Percentiles rank a stretch among this genome's conserved stretches.
Evolutionary conservation across 2,329 filamentous ascomycete species (phyloP).

Genomic region (Calonectria multiphialidica): DNA sequence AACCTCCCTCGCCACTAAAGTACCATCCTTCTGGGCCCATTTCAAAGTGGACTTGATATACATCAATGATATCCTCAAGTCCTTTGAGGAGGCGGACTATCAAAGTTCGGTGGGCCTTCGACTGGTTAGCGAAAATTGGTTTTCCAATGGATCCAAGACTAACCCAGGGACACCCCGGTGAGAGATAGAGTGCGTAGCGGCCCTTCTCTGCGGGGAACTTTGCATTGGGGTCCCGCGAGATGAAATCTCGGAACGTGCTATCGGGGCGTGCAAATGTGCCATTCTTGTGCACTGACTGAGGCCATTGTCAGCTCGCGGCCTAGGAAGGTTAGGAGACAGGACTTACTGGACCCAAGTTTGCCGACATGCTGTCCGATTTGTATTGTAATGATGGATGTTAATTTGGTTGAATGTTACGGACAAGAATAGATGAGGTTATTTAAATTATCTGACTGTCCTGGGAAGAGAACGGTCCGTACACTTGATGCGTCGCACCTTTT

Average conservation of each 20-base stretch:
- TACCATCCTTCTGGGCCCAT: slow-evolving; percentile 71
- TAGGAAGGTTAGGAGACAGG: no score
- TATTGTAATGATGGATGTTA: background rate
- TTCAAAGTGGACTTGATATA: slow-evolving; percentile 77
- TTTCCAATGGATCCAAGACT: background rate
- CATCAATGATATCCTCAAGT: slow-evolving; percentile 75
- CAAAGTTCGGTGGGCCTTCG: slow-evolving; percentile 76
- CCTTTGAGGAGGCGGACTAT: slow-evolving; percentile 81
- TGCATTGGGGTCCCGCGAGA: slow-evolving; percentile 64
- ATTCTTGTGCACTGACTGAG: slow-evolving; percentile 48
- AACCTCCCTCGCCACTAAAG: slow-evolving; percentile 57
- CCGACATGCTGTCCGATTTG: background rate
- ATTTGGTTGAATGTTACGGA: no score
- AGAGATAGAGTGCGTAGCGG: slow-evolving; percentile 73
- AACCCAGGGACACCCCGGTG: slow-evolving; percentile 74
- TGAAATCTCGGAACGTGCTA: slow-evolving; percentile 66
- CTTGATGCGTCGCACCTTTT: background rate
- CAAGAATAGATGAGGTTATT: background rate
- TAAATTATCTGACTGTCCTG: no score
- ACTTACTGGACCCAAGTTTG: slow-evolving; percentile 2
- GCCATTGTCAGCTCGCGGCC: no score
- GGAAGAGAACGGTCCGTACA: background rate
- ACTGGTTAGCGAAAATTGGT: background rate
- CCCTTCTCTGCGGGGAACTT: slow-evolving; percentile 69
- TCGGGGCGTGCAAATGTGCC: slow-evolving; percentile 66